Conservation (phyloP, 139 green algal genomes). For the Monoraphidium neglectum region DNA sequence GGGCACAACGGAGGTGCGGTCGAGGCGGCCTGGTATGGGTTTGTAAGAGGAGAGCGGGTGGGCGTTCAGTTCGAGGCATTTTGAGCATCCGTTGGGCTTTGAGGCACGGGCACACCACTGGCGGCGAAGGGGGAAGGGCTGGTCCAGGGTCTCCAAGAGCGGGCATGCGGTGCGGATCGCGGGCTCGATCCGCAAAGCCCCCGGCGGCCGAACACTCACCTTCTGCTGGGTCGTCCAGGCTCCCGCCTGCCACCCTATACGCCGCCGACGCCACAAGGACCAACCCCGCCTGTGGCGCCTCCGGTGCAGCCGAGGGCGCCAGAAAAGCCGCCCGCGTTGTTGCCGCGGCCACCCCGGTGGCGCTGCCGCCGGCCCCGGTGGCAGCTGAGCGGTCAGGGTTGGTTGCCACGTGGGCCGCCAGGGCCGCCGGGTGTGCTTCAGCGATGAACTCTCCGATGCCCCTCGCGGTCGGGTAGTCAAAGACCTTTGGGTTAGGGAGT, state of each 20-base stretch:
- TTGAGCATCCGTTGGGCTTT: too few species aligned
- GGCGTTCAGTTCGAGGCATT: too few species aligned
- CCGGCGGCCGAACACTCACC: not conserved
- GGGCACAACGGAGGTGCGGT: slow-evolving; percentile 31
- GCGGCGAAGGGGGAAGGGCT: too few species aligned
- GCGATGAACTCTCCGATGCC: slow-evolving; percentile 46
- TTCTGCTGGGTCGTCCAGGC: not conserved
- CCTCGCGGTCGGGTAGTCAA: slow-evolving; percentile 65
- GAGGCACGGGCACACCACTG: too few species aligned
- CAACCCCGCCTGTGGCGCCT: not conserved
- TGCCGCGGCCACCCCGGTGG: too few species aligned
- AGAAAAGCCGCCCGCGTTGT: too few species aligned
- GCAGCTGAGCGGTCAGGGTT: not conserved
- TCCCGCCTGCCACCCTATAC: slow-evolving; percentile 1
- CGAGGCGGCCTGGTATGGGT: too few species aligned
- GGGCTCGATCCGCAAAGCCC: too few species aligned
- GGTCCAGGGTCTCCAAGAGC: too few species aligned
- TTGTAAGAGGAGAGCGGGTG: too few species aligned
- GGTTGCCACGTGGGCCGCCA: not conserved
- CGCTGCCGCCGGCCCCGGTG: too few species aligned
- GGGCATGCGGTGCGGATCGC: too few species aligned
- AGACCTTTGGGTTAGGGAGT: slow-evolving; percentile 38
- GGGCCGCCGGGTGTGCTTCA: not conserved
- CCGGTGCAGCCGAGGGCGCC: not conserved
- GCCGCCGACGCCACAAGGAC: not conserved